phyloP scores from a whole-genome alignment of 345 rosid genomes.

The Erysimum cheiranthoides region DNA sequence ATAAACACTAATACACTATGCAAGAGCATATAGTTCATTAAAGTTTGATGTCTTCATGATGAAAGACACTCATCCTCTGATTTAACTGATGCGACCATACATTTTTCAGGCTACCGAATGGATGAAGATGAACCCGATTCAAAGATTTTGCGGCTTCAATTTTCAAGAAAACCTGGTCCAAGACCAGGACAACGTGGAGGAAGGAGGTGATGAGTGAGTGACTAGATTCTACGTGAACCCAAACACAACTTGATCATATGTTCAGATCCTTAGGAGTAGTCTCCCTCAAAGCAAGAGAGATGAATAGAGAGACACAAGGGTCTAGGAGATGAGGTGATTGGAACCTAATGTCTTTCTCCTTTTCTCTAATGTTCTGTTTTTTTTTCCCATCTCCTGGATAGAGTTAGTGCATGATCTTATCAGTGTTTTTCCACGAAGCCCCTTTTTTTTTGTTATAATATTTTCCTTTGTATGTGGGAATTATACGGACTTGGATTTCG shows the following conservation, averaged over 20 bases:
- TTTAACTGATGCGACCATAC: not conserved
- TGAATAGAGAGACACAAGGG: slow-evolving; percentile 19
- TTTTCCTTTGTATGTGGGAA: not conserved
- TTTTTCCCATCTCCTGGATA: not conserved
- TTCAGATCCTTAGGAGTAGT: slow-evolving; percentile 22
- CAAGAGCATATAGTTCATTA: not conserved
- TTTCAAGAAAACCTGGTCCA: slow-evolving; percentile 75
- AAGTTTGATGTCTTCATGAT: not conserved
- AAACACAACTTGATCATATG: slow-evolving; percentile 20
- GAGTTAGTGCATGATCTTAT: slow-evolving; percentile 21
- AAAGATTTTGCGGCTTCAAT: slow-evolving; percentile 68
- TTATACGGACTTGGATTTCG: not conserved
- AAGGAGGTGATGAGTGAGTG: slow-evolving; percentile 50
- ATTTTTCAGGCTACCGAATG: slow-evolving; percentile 69
- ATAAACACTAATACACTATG: slow-evolving; percentile 17
- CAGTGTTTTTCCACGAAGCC: slow-evolving; percentile 5
- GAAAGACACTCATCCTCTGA: not conserved
- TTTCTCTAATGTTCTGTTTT: too few relatives aligned
- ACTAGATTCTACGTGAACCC: not conserved
- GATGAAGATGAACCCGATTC: slow-evolving; percentile 78
- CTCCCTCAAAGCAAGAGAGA: slow-evolving; percentile 30
- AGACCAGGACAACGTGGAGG: slow-evolving; percentile 68
- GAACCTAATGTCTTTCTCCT: not conserved
- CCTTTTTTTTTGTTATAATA: not conserved
- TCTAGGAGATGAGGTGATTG: slow-evolving; percentile 16